Base-by-base conservation (phyloP, 2,329 filamentous ascomycete species). In the Fusarium incarnatum region DNA sequence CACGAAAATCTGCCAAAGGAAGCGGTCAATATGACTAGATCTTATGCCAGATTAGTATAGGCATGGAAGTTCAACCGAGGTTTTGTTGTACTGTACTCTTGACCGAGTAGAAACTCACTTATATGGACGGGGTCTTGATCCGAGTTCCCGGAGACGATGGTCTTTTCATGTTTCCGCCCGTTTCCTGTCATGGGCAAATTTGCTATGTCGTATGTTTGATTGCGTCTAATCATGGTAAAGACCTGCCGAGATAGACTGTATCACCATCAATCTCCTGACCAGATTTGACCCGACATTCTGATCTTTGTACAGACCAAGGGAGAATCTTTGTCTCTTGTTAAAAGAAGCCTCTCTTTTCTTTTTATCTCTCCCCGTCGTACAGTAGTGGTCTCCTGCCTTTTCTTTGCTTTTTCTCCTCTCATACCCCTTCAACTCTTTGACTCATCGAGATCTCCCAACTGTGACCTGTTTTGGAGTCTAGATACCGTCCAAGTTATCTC, bases 181-280 rank as follows among this genome's bases (percentile, higher is more conserved):
- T 16, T 54, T 30, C 28, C 12, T 27, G 37, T 27, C 30, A 49
- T 59, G 41, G 46, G 28, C 47, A 37, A 61, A 63, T 50, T 42
- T 34, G 23, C 16, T 46, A 44, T 40, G 57, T 67, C 63, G 63
- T 66, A 66, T 66, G 54, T 66, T 66, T 48, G n/a, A 34, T 65
- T 50, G 32, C 32, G 32, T 18, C 32, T 34, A 34, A 34, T 34
- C 32, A 34, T 34, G 32, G 32, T 34, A 34, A 34, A 34, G 32
- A 34, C 32, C 32, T 34, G 32, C 32, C 32, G 32, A 34, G 16
- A 34, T 34, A 34, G 32, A 34, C 32, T 34, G 32, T 34, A 34
- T 34, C 32, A 34, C 32, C 32, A 34, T 34, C 32, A 37, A 41
- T 71, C 67, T 68, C 60, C 64, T 68, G 64, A 65, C 34, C 32